Evolutionary conservation across 2,329 filamentous ascomycete species (phyloP), one percentile per base, ranked within the genome.

Genomic region (Sporothrix globosa): DNA sequence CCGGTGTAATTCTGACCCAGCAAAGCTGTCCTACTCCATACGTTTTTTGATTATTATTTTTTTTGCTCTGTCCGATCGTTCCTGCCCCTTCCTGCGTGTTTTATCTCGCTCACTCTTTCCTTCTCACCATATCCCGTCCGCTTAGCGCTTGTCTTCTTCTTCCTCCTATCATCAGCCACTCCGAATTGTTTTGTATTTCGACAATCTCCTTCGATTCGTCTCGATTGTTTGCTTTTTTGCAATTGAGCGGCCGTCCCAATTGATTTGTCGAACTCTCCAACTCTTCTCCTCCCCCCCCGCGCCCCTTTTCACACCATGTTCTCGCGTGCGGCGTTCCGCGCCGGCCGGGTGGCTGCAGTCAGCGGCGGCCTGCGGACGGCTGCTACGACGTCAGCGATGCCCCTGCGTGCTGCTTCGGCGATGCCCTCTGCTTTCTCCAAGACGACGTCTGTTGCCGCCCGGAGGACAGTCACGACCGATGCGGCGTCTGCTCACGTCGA

Each of bases 401-500:
- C 68, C 27, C 63, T 68, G 58, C 69, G 71, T 41, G 65, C 69
- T 52, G 67, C 68, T 34, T 65, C 53, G n/a, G 56, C 70, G 24
- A 48, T 68, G 6, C 63, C 63, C 17, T 65, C 54, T 24, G 46
- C 69, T 27, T 41, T 66, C 39, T 50, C 70, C 50, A 61, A 56
- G 39, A 46, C 67, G 19, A 48, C 81, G 71, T 81, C 82, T 74
- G 79, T 82, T 74, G 80, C 61, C 3, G 44, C 85, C 76, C 84
- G 88, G 80, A 89, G 95, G 80, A 88, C 88, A 76, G 96, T 99
- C 79, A 99, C 96, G 76, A 98, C 96, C 76, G 91, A 98, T 83
- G 96, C 96, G 75, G 96, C 96, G 76, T 95, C 92, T 78, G 90
- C 93, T 77, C 92, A 96, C 81, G 90, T 93, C 77, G 92, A 95